phyloP scores from a whole-genome alignment of 345 rosid species.

The Dovyalis caffra region DNA sequence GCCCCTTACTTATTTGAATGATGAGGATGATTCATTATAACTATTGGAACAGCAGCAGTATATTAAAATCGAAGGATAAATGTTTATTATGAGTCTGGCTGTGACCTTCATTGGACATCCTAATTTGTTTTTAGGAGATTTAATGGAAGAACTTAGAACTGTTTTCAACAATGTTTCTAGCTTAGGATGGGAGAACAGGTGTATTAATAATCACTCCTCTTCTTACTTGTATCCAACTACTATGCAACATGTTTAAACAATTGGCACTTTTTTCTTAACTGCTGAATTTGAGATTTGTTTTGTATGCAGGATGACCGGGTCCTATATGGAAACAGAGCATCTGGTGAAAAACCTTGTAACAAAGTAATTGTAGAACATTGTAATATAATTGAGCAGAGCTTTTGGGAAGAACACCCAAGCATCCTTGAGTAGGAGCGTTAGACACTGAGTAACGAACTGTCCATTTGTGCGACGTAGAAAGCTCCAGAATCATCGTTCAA shows the following conservation, averaged over 20 bases:
- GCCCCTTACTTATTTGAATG: background rate
- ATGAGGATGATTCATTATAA: background rate
- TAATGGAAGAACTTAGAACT: background rate
- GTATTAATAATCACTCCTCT: background rate
- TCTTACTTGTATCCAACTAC: background rate
- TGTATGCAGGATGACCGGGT: constrained; percentile 31
- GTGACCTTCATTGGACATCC: background rate
- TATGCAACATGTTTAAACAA: background rate
- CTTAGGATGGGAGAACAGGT: background rate
- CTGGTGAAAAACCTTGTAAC: constrained; percentile 17
- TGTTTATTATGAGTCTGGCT: background rate
- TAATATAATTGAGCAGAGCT: constrained; percentile 59
- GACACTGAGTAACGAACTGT: background rate
- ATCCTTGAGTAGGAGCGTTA: constrained; percentile 34
- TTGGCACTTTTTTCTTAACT: background rate
- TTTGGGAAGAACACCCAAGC: constrained; percentile 59
- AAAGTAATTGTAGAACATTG: constrained; percentile 46
- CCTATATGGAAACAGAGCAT: constrained; percentile 23
- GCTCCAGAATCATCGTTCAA: background rate
- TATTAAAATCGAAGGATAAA: background rate
- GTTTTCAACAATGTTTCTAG: background rate
- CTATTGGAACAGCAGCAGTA: background rate
- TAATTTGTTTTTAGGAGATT: background rate
- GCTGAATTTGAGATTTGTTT: constrained; percentile 1
- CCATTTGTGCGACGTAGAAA: background rate